phyloP scores from a whole-genome alignment of 164 flowering plant species.

The Vitis vinifera region ASM3070453v1 NC_081807.1:20983501-20984000 shows the following conservation, averaged over 20 bases:
- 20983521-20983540: slow-evolving; percentile 1
- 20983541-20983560: not conserved
- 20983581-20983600: slow-evolving; percentile 15
- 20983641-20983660: slow-evolving; percentile 37
- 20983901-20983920: no score
- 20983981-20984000: no score
- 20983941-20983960: no score
- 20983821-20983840: slow-evolving; percentile 41
- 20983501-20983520: not conserved
- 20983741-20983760: slow-evolving; percentile 32
- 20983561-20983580: slow-evolving; percentile 11
- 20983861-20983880: slow-evolving; percentile 45
- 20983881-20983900: not conserved
- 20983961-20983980: no score
- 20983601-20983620: slow-evolving; percentile 3
- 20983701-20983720: slow-evolving; percentile 43
- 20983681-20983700: slow-evolving; percentile 44
- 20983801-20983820: slow-evolving; percentile 38
- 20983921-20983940: no score
- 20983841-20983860: slow-evolving; percentile 50
- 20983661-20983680: slow-evolving; percentile 30
- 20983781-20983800: slow-evolving; percentile 46
- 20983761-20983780: slow-evolving; percentile 31
- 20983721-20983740: slow-evolving; percentile 27
- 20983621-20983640: not conserved